Evolutionary conservation across 176 grass and related monocot genomes (phyloP), one percentile per base, ranked within the genome.

Genomic region (Bromus sterilis): DNA sequence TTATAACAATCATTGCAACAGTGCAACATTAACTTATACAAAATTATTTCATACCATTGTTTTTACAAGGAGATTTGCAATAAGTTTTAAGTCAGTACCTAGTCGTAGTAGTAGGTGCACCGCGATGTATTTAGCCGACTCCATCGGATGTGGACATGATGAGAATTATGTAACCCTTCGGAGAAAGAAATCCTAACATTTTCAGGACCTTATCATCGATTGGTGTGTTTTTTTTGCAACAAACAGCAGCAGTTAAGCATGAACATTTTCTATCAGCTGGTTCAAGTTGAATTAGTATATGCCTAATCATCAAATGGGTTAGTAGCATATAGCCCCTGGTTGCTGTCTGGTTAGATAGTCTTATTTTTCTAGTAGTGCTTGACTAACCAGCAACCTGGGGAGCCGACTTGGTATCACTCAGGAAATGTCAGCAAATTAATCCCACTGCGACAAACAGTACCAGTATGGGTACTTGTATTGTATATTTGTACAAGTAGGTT

Each of bases 91-190:
- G 72, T 81, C 77, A 89, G 64, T 28, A 73, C 13, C 7, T 30
- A 63, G 21, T 58, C 28, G 42, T 66, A 41, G 11, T 44, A 77
- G n/a, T 80, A 64, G 87, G 73, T 78, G 71, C 68, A 11, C 23
- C 56, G 77, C 40, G 8, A 44, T 15, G 25, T 21, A 43, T 34
- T 20, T 9, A 33, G 58, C 72, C 41, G 53, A 81, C 14, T 33
- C 23, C 7, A 29, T 29, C 9, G 4, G 43, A 66, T 66, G 87
- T 78, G 36, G 31, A 58, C 9, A 63, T 36, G 55, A 15, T 36
- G 63, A 35, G 44, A 56, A 3, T 81, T 71, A 28, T 26, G 9
- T 77, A 53, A 53, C 6, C 20, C 61, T 49, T 30, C 51, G 61
- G 13, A 16, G 7, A 36, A 3, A 36, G 9, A 67, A 57, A 23